Percentiles rank a stretch among this genome's conserved stretches.
phyloP scores from a whole-genome alignment of 2,329 filamentous ascomycete genomes.

The Trichoderma semiorbis region DNA sequence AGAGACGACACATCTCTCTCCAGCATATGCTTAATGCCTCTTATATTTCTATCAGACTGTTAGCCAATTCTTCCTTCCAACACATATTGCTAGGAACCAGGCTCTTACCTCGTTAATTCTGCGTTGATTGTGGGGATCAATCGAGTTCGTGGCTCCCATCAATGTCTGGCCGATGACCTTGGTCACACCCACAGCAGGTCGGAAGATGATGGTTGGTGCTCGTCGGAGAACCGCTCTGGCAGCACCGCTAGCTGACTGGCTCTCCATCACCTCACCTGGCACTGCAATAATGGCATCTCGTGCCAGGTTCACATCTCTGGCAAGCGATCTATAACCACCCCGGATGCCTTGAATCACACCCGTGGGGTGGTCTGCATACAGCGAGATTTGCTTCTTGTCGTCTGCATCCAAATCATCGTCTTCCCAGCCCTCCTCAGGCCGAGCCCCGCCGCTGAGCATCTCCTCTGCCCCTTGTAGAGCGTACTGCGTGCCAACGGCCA shows the following conservation, averaged over 20 bases:
- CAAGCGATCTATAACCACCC: constrained; percentile 76
- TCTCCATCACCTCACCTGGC: constrained; percentile 86
- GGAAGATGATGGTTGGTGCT: constrained; percentile 88
- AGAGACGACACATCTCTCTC: not conserved
- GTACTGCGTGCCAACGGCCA: constrained; percentile 93
- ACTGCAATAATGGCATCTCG: constrained; percentile 92
- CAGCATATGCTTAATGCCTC: not conserved
- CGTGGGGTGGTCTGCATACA: constrained; percentile 92
- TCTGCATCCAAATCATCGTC: constrained; percentile 63
- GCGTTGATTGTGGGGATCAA: constrained; percentile 78
- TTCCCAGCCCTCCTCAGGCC: constrained; percentile 46
- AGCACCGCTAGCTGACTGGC: constrained; percentile 73
- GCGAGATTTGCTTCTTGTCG: constrained; percentile 74
- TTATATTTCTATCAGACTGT: constrained; percentile 46
- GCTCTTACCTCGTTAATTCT: constrained; percentile 80
- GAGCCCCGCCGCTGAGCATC: constrained; percentile 55
- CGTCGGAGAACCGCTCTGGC: constrained; percentile 73
- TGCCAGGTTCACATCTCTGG: constrained; percentile 81
- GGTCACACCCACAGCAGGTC: constrained; percentile 85
- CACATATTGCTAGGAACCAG: constrained; percentile 27
- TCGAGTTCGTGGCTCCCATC: constrained; percentile 84
- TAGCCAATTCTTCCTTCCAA: not conserved
- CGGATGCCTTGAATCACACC: constrained; percentile 82
- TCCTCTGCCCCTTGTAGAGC: constrained; percentile 85
- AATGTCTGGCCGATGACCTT: constrained; percentile 86